phyloP scores from a whole-genome alignment of 1,284 basidiomycete species.

The Cystobasidiaceae sp. region DNA sequence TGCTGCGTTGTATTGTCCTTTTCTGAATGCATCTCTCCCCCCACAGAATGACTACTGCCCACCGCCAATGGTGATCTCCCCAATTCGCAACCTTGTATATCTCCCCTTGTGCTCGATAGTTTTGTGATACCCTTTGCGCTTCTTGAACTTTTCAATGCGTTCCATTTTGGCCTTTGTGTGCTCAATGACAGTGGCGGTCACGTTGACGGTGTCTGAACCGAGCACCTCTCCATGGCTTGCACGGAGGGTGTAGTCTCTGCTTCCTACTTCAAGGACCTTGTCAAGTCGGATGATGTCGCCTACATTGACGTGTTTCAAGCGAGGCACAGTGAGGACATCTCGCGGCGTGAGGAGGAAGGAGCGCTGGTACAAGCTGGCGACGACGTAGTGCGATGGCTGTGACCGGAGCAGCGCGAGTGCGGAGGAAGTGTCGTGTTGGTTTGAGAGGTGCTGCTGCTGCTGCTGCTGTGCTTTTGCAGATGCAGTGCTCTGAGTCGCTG shows the following conservation, averaged over 20 bases:
- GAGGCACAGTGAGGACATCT: constrained; percentile 87
- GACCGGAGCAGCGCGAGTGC: constrained; percentile 50
- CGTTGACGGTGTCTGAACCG: constrained; percentile 59
- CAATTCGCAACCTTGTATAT: constrained; percentile 63
- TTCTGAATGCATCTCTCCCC: not conserved
- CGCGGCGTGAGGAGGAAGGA: constrained; percentile 82
- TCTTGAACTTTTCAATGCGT: constrained; percentile 87
- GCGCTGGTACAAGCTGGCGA: constrained; percentile 79
- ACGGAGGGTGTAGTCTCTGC: constrained; percentile 86
- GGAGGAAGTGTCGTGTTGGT: not conserved
- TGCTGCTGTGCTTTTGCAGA: not conserved
- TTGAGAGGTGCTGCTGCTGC: not conserved
- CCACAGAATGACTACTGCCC: too few species aligned
- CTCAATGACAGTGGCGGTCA: constrained; percentile 85
- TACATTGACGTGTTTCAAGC: constrained; percentile 69
- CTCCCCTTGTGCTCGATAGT: constrained; percentile 83
- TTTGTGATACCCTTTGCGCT: constrained; percentile 89
- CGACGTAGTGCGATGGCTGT: constrained; percentile 79
- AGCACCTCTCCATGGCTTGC: constrained; percentile 41
- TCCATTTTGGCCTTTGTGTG: constrained; percentile 93
- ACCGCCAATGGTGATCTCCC: constrained; percentile 37
- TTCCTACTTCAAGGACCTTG: constrained; percentile 87
- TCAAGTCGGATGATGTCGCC: constrained; percentile 80
- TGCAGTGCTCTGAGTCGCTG: too few species aligned
- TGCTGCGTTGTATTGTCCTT: too few species aligned